phyloP scores from a whole-genome alignment of 2,329 filamentous ascomycete genomes.

The Alternaria consortialis region DNA sequence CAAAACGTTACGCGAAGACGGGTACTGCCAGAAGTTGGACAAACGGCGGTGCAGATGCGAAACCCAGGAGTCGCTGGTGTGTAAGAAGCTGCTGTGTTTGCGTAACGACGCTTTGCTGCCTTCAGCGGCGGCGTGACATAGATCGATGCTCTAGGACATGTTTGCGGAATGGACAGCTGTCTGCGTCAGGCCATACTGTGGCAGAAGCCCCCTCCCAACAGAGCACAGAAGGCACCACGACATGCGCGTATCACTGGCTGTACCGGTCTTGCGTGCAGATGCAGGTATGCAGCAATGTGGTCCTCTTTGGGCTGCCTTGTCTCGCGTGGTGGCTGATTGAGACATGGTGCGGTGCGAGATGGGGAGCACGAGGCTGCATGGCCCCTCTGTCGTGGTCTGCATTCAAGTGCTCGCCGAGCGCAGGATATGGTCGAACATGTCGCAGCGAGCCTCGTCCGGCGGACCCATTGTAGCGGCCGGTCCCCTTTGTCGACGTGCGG shows the following conservation, averaged over 20 bases:
- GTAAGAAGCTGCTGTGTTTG: constrained; percentile 19
- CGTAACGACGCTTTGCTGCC: constrained; percentile 24
- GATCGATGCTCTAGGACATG: constrained; percentile 20
- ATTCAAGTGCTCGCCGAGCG: background rate
- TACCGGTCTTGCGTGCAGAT: constrained; percentile 24
- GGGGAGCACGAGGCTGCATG: background rate
- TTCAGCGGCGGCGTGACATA: constrained; percentile 21
- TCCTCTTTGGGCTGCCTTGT: constrained; percentile 24
- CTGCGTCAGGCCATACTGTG: constrained; percentile 18
- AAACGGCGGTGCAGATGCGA: constrained; percentile 45
- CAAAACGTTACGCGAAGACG: constrained; percentile 43
- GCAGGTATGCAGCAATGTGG: constrained; percentile 26
- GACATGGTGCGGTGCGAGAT: background rate
- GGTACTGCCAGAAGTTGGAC: constrained; percentile 30
- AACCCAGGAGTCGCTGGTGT: constrained; percentile 24
- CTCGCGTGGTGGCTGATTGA: constrained; percentile 22
- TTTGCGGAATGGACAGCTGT: constrained; percentile 22
- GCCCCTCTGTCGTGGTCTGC: background rate
- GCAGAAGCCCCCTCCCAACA: constrained; percentile 7
- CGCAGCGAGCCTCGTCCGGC: constrained; percentile 1
- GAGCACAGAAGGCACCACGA: constrained; percentile 15
- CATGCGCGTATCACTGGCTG: constrained; percentile 19
- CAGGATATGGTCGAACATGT: background rate
- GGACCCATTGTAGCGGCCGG: constrained; percentile 4
- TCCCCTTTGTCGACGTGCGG: constrained; percentile 20